Evolutionary conservation across 345 rosid genomes (phyloP).

Genomic region (Sonneratia caseolaris): DNA sequence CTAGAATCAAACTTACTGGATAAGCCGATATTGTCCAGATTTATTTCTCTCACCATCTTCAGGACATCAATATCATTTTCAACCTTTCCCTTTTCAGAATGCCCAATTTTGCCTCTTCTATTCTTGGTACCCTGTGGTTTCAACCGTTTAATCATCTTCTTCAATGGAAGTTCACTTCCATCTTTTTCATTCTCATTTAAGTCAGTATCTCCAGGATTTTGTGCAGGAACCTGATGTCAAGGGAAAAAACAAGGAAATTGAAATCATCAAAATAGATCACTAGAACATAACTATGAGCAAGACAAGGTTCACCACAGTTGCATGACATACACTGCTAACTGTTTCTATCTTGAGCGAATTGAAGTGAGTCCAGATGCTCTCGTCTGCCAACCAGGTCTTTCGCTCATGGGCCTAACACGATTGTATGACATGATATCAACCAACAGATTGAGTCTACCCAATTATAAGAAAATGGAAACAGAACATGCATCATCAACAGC

Average conservation of each 20-base stretch:
- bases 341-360: constrained; percentile 54
- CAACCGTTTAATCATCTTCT: constrained; percentile 58
- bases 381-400: constrained; percentile 78
- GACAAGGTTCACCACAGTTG: background rate
- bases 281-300: background rate
- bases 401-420: constrained; percentile 49
- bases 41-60: constrained; percentile 91
- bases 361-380: constrained; percentile 57
- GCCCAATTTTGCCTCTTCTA: constrained; percentile 43
- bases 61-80: constrained; percentile 73
- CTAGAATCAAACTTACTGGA: constrained; percentile 59
- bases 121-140: constrained; percentile 59
- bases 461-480: background rate
- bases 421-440: constrained; percentile 11
- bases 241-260: constrained; percentile 6
- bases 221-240: constrained; percentile 37
- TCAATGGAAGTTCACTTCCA: constrained; percentile 70
- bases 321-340: constrained; percentile 41
- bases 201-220: constrained; percentile 31
- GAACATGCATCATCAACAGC: background rate
- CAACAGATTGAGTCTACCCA: background rate
- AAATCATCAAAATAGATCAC: constrained; percentile 8
- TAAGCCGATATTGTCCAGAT: constrained; percentile 46
- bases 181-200: constrained; percentile 52
- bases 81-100: constrained; percentile 35